Percentiles rank a stretch among this genome's conserved stretches.
Evolutionary conservation across 441 rosid species (phyloP).

Genomic region (Sinapis alba): DNA sequence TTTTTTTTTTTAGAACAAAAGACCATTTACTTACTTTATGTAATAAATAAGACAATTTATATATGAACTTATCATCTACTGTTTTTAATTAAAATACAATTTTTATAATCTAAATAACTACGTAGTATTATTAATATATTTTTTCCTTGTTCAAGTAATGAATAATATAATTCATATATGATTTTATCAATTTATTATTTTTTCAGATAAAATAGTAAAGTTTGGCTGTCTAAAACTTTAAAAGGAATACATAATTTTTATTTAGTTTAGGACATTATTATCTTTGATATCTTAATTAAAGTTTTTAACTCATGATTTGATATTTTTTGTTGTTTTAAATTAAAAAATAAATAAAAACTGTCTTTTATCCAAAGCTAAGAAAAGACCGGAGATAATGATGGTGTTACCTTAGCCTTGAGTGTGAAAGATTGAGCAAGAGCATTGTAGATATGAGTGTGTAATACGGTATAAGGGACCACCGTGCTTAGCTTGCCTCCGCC

Average conservation of each 20-base stretch:
- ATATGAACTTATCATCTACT: not conserved
- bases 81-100: not conserved
- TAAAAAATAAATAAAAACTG: too few species aligned
- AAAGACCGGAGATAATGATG: too few species aligned
- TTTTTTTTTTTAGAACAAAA: too few species aligned
- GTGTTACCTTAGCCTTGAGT: constrained; percentile 28
- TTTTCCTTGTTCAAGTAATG: not conserved
- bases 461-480: constrained; percentile 6
- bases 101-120: not conserved
- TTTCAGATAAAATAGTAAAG: too few species aligned
- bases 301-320: too few species aligned
- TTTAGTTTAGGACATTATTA: too few species aligned
- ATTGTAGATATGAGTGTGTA: constrained; percentile 19
- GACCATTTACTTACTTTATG: not conserved
- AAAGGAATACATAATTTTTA: not conserved
- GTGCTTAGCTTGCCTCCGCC: constrained; percentile 27
- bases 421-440: constrained; percentile 13
- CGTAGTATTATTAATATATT: not conserved
- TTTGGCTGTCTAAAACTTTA: not conserved
- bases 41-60: not conserved
- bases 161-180: not conserved
- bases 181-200: too few species aligned
- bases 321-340: too few species aligned
- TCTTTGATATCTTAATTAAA: too few species aligned
- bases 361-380: too few species aligned